A percentile compares a stretch with the other conserved stretches of the same genome.
Conservation (phyloP, 1,139 yeast genomes). For the Pichia sp. region DNA sequence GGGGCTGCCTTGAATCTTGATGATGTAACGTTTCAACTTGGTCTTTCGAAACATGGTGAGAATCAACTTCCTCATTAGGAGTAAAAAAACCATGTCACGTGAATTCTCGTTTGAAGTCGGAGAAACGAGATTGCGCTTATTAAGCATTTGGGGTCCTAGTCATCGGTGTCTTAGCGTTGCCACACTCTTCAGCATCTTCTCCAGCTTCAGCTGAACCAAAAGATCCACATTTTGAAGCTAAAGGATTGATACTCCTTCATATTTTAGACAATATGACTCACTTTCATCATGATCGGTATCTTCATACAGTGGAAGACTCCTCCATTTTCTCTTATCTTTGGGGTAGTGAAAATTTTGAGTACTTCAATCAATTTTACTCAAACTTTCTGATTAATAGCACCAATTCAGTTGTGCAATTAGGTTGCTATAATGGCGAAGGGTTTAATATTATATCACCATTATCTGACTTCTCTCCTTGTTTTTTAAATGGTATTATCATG, state of each 20-base stretch:
- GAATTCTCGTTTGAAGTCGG: too few species aligned
- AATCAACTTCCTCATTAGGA: too few species aligned
- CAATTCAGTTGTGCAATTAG: constrained; percentile 16
- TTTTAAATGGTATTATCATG: constrained; percentile 62
- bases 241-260: not conserved
- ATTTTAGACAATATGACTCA: constrained; percentile 2
- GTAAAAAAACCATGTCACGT: too few species aligned
- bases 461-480: constrained; percentile 75
- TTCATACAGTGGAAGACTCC: constrained; percentile 3
- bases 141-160: too few species aligned
- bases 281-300: constrained; percentile 3
- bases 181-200: too few species aligned
- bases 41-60: too few species aligned
- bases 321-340: constrained; percentile 1
- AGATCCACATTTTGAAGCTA: too few species aligned
- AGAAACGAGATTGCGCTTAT: too few species aligned
- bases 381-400: not conserved
- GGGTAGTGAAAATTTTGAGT: not conserved
- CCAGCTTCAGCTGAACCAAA: too few species aligned
- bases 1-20: too few species aligned
- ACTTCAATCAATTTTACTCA: not conserved
- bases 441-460: constrained; percentile 64
- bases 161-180: too few species aligned
- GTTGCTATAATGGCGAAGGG: constrained; percentile 51
- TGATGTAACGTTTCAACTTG: too few species aligned